Evolutionary conservation across 2,329 filamentous ascomycete species (phyloP).

Genomic region (Endocalyx cinctus): DNA sequence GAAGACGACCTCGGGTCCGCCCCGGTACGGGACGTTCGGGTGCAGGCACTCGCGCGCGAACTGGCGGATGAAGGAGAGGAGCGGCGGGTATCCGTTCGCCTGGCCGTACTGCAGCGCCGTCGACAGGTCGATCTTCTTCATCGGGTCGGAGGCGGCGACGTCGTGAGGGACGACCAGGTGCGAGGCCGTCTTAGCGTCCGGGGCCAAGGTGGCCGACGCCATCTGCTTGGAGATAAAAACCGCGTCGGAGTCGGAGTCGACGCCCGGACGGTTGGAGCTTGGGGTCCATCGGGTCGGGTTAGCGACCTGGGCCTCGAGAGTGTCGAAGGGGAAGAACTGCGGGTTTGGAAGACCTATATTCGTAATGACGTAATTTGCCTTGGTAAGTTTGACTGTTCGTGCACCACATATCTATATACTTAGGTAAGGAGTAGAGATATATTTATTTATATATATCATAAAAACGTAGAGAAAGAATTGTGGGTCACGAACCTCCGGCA

Average conservation of each 20-base stretch:
- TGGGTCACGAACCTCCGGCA: conserved; percentile 47
- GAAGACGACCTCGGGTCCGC: conserved; percentile 71
- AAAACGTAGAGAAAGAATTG: conserved; percentile 2
- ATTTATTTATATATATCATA: conserved; percentile 2
- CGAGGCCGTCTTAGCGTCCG: conserved; percentile 27
- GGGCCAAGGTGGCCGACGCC: conserved; percentile 24
- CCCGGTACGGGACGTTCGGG: conserved; percentile 73
- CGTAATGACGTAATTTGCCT: neutral
- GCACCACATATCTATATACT: neutral
- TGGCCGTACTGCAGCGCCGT: conserved; percentile 84
- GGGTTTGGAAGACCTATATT: conserved; percentile 69
- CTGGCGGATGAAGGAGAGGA: conserved; percentile 72
- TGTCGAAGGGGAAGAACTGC: conserved; percentile 84
- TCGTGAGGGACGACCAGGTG: conserved; percentile 63
- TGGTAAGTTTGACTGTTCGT: conserved; percentile 2
- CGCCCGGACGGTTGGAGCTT: conserved; percentile 55
- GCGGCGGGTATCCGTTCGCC: conserved; percentile 74
- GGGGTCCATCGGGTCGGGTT: conserved; percentile 70
- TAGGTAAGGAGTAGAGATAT: neutral
- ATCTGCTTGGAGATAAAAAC: conserved; percentile 34
- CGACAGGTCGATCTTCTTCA: conserved; percentile 72
- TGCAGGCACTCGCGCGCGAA: conserved; percentile 75
- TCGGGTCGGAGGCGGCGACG: conserved; percentile 48
- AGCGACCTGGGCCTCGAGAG: conserved; percentile 76
- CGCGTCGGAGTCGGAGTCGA: conserved; percentile 29